Percentiles rank a stretch among this genome's conserved stretches.
Evolutionary conservation across 2,329 filamentous ascomycete genomes (phyloP).

Genomic region (Colletotrichum navitas): DNA sequence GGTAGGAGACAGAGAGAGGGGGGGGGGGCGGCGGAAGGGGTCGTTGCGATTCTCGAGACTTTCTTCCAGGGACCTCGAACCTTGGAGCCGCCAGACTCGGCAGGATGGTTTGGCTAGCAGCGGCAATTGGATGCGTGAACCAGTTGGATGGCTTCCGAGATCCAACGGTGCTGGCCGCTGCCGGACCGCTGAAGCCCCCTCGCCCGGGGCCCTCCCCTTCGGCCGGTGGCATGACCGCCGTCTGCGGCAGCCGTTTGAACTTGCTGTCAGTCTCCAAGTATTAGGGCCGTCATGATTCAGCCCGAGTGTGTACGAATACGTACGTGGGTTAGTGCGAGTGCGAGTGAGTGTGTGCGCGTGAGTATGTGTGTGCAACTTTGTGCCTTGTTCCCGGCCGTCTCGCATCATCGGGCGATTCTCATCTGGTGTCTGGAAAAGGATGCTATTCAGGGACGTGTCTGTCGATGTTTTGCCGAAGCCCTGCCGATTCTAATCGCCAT

Average conservation of each 20-base stretch:
- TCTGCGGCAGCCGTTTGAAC: not conserved
- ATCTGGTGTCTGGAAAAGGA: not conserved
- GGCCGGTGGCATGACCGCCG: not conserved
- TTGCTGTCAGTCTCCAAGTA: not conserved
- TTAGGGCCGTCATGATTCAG: not conserved
- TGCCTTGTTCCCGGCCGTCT: not conserved
- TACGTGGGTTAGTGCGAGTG: not conserved
- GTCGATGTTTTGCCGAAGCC: not conserved
- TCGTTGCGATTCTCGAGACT: not conserved
- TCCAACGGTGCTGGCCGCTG: not conserved
- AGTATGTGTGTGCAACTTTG: not conserved
- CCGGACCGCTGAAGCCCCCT: not conserved
- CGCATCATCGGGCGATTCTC: not conserved
- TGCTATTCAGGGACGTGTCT: constrained; percentile 8
- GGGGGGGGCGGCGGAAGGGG: not conserved
- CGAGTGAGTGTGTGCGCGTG: too few species aligned
- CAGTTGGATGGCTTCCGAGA: not conserved
- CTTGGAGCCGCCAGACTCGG: not conserved
- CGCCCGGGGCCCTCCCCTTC: too few species aligned
- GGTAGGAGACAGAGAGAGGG: not conserved
- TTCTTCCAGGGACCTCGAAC: not conserved
- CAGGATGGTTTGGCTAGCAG: not conserved
- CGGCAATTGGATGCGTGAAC: not conserved
- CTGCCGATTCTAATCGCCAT: too few species aligned
- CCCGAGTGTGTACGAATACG: not conserved